Conservation (phyloP, 2,329 filamentous ascomycete genomes). For the Lecanosticta acicola region DNA sequence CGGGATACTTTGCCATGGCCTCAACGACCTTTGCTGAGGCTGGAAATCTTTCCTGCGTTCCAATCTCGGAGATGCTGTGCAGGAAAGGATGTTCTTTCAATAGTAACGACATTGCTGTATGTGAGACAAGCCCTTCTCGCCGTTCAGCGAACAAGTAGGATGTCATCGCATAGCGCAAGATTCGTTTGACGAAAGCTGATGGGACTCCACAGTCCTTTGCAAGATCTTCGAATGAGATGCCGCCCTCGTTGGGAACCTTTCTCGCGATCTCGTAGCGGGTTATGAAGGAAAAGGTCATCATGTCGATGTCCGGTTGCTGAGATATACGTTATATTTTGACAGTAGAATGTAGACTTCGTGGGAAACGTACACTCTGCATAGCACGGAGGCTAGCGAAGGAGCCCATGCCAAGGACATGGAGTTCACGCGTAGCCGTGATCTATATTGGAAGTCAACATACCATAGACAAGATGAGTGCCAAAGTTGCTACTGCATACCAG, state of each 20-base stretch:
- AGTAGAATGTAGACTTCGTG: neutral
- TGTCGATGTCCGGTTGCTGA: neutral
- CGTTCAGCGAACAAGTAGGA: neutral
- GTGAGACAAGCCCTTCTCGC: neutral
- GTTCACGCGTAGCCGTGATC: neutral
- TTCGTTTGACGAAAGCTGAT: neutral
- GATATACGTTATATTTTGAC: neutral
- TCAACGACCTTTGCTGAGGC: neutral
- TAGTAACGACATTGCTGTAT: neutral
- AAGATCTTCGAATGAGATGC: neutral
- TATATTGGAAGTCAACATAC: neutral
- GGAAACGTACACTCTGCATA: neutral
- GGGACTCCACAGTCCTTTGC: neutral
- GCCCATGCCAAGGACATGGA: neutral
- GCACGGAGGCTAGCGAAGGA: neutral
- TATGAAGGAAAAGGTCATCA: neutral
- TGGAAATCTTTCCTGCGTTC: neutral
- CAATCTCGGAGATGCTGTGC: neutral
- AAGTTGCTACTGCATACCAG: neutral
- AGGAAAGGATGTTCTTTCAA: neutral
- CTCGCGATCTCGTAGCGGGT: neutral
- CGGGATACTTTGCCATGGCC: neutral
- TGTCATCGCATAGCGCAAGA: neutral
- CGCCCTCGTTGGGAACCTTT: neutral
- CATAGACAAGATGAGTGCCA: no score